Evolutionary conservation across 2,329 filamentous ascomycete species (phyloP).

Genomic region (Botryotinia narcissicola): DNA sequence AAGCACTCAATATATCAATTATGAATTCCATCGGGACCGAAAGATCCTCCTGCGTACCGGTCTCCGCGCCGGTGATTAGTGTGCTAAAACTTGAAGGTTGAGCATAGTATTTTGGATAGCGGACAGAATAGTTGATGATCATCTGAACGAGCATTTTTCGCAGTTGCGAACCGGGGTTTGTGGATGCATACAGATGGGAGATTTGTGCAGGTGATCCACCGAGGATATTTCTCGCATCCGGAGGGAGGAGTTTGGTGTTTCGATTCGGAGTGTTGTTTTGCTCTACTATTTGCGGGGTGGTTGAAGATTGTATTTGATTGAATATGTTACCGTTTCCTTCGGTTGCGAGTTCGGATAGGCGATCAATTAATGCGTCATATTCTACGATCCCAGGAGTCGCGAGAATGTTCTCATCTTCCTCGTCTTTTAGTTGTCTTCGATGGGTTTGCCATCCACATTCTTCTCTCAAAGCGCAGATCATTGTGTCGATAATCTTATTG

Average conservation of each 20-base stretch:
- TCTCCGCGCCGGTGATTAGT: neutral
- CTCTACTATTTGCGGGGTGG: neutral
- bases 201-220: neutral
- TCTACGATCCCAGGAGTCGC: neutral
- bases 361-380: neutral
- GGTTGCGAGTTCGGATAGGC: neutral
- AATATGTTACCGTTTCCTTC: neutral
- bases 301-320: neutral
- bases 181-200: neutral
- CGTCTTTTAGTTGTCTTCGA: neutral
- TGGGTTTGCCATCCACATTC: neutral
- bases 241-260: neutral
- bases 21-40: neutral
- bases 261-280: neutral
- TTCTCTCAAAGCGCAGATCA: neutral
- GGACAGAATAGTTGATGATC: neutral
- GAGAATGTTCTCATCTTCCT: neutral
- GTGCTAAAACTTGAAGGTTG: neutral
- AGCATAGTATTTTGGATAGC: neutral
- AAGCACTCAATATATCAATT: neutral
- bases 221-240: neutral
- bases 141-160: neutral
- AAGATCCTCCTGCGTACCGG: rapidly evolving
- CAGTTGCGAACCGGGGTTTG: neutral
- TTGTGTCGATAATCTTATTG: neutral